These are phyloP conservation scores for Colletotrichum tabaci DNA, from an alignment of 2,329 filamentous ascomycete genomes.

Conservation along the genomic window DNA sequence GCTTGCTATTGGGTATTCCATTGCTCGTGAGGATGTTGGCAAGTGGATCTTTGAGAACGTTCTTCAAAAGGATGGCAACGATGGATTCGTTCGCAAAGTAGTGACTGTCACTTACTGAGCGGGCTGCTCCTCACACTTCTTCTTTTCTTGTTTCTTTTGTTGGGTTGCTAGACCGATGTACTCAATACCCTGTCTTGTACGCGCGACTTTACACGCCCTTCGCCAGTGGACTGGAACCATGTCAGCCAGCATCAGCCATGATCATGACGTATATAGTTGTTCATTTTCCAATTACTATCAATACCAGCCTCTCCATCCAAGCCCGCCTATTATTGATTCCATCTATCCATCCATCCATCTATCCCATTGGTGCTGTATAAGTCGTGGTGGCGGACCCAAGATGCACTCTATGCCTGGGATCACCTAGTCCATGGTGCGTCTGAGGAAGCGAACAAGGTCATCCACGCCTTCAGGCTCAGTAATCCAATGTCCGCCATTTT, in stretches of 20 bases:
- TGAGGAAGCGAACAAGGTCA: constrained; percentile 45
- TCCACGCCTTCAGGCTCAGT: constrained; percentile 48
- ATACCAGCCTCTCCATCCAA: not conserved
- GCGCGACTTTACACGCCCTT: not conserved
- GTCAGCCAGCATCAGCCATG: not conserved
- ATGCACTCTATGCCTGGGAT: not conserved
- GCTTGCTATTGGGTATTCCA: constrained; percentile 58
- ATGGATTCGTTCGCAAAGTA: constrained; percentile 49
- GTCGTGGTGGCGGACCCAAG: no score
- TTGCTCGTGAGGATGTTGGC: constrained; percentile 59
- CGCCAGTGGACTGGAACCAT: not conserved
- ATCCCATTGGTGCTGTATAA: no score
- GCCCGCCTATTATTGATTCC: not conserved
- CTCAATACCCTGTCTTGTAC: not conserved
- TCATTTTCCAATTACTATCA: not conserved
- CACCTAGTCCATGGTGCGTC: not conserved
- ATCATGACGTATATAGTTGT: not conserved
- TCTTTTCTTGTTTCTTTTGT: not conserved
- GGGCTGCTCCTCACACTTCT: not conserved
- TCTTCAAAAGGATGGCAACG: constrained; percentile 44
- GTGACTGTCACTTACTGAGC: constrained; percentile 48
- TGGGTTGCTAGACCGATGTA: no score
- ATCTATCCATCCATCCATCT: no score
- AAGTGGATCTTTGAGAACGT: constrained; percentile 58
- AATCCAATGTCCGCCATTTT: constrained; percentile 48